Conservation (phyloP, 1,284 basidiomycete species). For the Polyporus tsugae region DNA sequence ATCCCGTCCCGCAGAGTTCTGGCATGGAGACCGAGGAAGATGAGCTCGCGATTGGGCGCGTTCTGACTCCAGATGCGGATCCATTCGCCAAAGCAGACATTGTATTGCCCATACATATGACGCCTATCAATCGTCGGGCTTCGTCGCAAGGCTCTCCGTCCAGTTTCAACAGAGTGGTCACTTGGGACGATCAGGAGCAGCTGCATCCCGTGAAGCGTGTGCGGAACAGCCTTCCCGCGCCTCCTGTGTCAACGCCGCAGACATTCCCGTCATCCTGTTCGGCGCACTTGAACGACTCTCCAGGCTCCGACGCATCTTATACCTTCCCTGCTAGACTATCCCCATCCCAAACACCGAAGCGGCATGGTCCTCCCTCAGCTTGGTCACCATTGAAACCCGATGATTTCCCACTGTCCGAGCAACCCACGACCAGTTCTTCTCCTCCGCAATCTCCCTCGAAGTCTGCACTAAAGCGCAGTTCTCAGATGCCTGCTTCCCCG, state of each 20-base stretch:
- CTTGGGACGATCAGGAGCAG: slow-evolving; percentile 22
- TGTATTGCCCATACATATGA: slow-evolving; percentile 23
- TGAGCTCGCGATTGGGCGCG: slow-evolving; percentile 38
- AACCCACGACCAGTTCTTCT: slow-evolving; percentile 5
- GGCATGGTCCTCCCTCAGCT: slow-evolving; percentile 24
- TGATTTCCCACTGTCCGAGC: slow-evolving; percentile 9
- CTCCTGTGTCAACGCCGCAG: slow-evolving; percentile 29
- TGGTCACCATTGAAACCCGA: slow-evolving; percentile 23
- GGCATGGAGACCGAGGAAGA: slow-evolving; percentile 31
- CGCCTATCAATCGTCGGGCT: slow-evolving; percentile 22
- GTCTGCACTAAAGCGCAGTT: not conserved
- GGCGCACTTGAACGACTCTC: slow-evolving; percentile 16
- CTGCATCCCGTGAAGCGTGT: slow-evolving; percentile 12
- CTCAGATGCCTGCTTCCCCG: slow-evolving; percentile 18
- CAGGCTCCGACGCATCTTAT: not conserved
- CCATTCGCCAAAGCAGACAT: slow-evolving; percentile 43
- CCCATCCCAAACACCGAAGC: slow-evolving; percentile 20
- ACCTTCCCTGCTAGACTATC: slow-evolving; percentile 6
- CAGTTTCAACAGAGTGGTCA: slow-evolving; percentile 15
- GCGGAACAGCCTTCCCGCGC: slow-evolving; percentile 31
- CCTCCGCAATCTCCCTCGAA: not conserved
- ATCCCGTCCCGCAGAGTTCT: slow-evolving; percentile 11
- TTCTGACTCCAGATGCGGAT: slow-evolving; percentile 44
- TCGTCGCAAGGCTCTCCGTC: slow-evolving; percentile 21
- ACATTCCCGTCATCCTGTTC: slow-evolving; percentile 38